Evolutionary conservation across 805 yeast species (phyloP).

Genomic region (Candida patagonica): DNA sequence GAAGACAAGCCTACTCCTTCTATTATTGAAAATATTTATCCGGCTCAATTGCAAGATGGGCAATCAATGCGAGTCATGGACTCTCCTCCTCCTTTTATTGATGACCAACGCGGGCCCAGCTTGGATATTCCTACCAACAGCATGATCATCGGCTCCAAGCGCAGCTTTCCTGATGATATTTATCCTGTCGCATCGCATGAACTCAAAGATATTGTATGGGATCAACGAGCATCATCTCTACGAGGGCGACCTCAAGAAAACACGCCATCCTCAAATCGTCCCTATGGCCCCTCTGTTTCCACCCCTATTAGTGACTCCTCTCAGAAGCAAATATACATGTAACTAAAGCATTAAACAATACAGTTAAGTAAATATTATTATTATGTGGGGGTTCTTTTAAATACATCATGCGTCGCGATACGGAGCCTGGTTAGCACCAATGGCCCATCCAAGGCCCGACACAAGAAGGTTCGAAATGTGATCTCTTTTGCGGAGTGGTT

Average conservation of each 20-base stretch:
- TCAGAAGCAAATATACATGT: neutral
- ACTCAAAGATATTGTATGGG: neutral
- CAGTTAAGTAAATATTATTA: neutral
- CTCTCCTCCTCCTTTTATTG: neutral
- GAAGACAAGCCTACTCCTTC: neutral
- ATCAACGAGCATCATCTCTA: neutral
- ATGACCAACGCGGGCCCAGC: neutral
- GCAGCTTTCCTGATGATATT: neutral
- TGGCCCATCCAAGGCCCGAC: constrained; percentile 55
- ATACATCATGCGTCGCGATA: neutral
- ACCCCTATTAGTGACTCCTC: neutral
- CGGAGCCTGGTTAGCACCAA: constrained; percentile 36
- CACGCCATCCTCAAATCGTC: neutral
- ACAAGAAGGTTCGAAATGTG: constrained; percentile 43
- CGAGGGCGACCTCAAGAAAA: neutral
- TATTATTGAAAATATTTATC: neutral
- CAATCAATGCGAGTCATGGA: neutral
- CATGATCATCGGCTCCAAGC: neutral
- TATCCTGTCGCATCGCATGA: neutral
- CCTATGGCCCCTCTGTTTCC: neutral
- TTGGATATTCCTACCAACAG: neutral
- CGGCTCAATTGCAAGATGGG: neutral
- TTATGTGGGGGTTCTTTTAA: neutral
- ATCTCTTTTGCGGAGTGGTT: constrained; percentile 27
- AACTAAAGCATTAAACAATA: neutral